These are phyloP conservation scores for Eragrostis curvula DNA, from an alignment of 176 grass and related monocot species.

Conservation along the genomic window DNA sequence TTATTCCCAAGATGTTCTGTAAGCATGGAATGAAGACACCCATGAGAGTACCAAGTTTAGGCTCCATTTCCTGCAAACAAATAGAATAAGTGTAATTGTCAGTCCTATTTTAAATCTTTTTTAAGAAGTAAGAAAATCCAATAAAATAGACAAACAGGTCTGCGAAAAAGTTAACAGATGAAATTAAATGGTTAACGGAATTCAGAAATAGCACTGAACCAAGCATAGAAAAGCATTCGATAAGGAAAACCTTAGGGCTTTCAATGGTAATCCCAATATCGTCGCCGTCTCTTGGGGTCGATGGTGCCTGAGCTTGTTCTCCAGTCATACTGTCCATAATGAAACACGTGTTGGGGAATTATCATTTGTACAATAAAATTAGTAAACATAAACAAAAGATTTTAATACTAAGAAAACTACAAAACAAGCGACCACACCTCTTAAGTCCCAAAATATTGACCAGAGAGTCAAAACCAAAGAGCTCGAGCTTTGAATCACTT, in stretches of 20 bases:
- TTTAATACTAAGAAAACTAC: background rate
- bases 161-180: background rate
- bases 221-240: background rate
- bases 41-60: constrained; percentile 91
- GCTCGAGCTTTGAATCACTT: constrained; percentile 84
- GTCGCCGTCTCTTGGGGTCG: constrained; percentile 66
- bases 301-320: constrained; percentile 59
- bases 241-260: constrained; percentile 55
- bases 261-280: constrained; percentile 60
- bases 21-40: constrained; percentile 96
- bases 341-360: constrained; percentile 23
- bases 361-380: background rate
- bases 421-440: constrained; percentile 52
- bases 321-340: constrained; percentile 83
- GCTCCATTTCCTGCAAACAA: constrained; percentile 55
- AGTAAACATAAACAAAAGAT: background rate
- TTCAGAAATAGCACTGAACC: background rate
- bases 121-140: background rate
- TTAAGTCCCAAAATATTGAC: constrained; percentile 96
- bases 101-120: background rate
- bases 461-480: constrained; percentile 96
- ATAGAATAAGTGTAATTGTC: constrained; percentile 26
- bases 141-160: background rate
- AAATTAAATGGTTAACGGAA: background rate
- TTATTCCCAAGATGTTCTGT: constrained; percentile 98